Evolutionary conservation across 805 yeast genomes (phyloP), one percentile per base, ranked within the genome.

Genomic region (Pichia cabralensis): DNA sequence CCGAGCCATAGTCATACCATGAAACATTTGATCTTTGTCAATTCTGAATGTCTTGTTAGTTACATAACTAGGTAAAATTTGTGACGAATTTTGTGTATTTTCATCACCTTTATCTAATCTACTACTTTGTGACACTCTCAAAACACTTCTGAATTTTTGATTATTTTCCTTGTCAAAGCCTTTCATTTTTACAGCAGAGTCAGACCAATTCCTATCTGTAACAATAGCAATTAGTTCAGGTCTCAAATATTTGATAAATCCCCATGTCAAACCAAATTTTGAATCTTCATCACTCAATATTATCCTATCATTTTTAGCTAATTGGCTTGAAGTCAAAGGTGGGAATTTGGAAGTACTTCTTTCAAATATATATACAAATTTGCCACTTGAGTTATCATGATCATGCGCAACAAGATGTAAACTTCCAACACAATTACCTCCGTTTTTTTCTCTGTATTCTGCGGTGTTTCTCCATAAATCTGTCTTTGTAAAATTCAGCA

Each of bases 241-340:
- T 6, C 66, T 58, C 0, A 80, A 57, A 3, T 51, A 45, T 6
- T 60, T 56, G 4, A 86, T 64, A 28, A 52, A 55, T 0, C 94
- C 96, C 32, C 64, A 65, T 1, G 85, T 74, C 17, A 88, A 48
- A 0, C 83, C 80, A 53, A 78, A 78, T 15, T 26, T 39, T 1
- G 95, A 95, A 0, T 53, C 40, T 46, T 83, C 94, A 52, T 82
- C 95, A 49, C 95, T 85, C 1, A 86, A 60, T 12, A 80, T 64
- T 1, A 88, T 69, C 26, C 74, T 62, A 49, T 88, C 96, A 42
- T 69, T 65, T 25, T 64, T 60, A 0, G 60, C 34, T 2, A 85
- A 46, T 38, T 79, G 84, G 0, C 78, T 58, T 23, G 53, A 52
- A 8, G 28, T 37, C 39, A 61, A 36, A 8, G 61, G 36, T 6